Evolutionary conservation across 768 basidiomycete genomes (phyloP).

Genomic region (Mycena epipterygia): DNA sequence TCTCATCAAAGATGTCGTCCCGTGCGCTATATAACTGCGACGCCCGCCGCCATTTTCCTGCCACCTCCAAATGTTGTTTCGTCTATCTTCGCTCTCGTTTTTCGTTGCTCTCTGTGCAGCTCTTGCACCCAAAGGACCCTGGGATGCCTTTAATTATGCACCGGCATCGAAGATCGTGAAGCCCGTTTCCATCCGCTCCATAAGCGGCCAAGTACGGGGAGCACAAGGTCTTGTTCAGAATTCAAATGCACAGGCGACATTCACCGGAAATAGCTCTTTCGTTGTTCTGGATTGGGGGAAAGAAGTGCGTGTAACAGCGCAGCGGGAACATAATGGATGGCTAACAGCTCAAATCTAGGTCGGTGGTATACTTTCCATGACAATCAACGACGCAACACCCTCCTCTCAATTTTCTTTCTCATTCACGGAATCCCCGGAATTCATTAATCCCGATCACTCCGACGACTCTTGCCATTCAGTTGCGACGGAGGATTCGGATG

Average conservation of each 20-base stretch:
- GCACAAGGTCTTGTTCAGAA: slow-evolving; percentile 44
- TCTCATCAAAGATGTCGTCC: not conserved
- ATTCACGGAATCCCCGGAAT: slow-evolving; percentile 64
- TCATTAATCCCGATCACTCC: slow-evolving; percentile 58
- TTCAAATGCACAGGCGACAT: slow-evolving; percentile 41
- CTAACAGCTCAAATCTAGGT: slow-evolving; percentile 38
- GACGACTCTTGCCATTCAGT: slow-evolving; percentile 53
- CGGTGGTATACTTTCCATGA: slow-evolving; percentile 49
- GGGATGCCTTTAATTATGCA: slow-evolving; percentile 60
- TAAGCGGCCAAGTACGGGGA: slow-evolving; percentile 43
- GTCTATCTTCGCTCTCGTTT: not conserved
- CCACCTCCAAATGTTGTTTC: not conserved
- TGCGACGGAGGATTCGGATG: slow-evolving; percentile 47
- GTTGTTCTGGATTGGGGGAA: slow-evolving; percentile 56
- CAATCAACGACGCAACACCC: slow-evolving; percentile 41
- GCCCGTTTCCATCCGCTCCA: slow-evolving; percentile 45
- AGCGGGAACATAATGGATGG: not conserved
- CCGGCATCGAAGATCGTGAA: slow-evolving; percentile 48
- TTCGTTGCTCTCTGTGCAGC: slow-evolving; percentile 24
- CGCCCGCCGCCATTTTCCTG: not conserved
- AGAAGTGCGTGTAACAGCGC: slow-evolving; percentile 48
- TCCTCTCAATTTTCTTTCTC: slow-evolving; percentile 57
- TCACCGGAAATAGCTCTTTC: slow-evolving; percentile 48
- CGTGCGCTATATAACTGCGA: not conserved
- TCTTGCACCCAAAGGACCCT: slow-evolving; percentile 55